Base-by-base conservation (phyloP, 371 early-diverging fungal species). In the Quaeritorhiza haematococci region DNA sequence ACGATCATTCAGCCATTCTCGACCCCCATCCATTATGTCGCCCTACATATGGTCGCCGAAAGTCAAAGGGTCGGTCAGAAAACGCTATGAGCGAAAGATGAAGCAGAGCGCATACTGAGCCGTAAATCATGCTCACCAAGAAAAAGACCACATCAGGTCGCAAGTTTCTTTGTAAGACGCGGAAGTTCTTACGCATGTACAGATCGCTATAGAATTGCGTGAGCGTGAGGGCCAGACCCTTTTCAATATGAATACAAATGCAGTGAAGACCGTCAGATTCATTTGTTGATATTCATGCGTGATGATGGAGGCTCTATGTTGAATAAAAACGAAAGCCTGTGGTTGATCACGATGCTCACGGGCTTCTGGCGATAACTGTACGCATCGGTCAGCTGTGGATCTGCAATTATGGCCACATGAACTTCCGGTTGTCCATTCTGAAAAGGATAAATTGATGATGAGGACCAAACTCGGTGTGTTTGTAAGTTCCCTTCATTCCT, bases 371-470 rank as follows among this genome's bases (percentile, higher is more conserved):
- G 52, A 63, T 96, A 94, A 3, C 93, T 92, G 58, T 82, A 85
- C 27, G 83, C 75, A 63, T 96, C 96, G 29, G 92, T 93, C 56
- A 96, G 78, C 64, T 96, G 96, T 15, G 96, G 94, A 62, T 96
- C 96, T 2, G 88, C 91, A 30, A 96, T 32, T 38, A n/a, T 24
- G 41, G 44, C 32, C 10, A 51, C 4, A 6, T 17, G 3, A 6
- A 30, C 42, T 6, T 27, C 52, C 56, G 33, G 19, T n/a, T 34
- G 35, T 47, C 8, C 13, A 1, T 5, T 24, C 32, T 21, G 26
- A 45, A 29, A 43, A 10, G 5, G 15, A 33, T 51, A 27, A 32
- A 57, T 23, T 8, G 41, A 7, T 19, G 56, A 23, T 24, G 3
- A 27, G 19, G 46, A 42, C 4, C 29, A 23, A 15, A 15, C 19